phyloP scores from a whole-genome alignment of 495 filamentous ascomycete genomes.

The Rhizodiscina lignyota region DNA sequence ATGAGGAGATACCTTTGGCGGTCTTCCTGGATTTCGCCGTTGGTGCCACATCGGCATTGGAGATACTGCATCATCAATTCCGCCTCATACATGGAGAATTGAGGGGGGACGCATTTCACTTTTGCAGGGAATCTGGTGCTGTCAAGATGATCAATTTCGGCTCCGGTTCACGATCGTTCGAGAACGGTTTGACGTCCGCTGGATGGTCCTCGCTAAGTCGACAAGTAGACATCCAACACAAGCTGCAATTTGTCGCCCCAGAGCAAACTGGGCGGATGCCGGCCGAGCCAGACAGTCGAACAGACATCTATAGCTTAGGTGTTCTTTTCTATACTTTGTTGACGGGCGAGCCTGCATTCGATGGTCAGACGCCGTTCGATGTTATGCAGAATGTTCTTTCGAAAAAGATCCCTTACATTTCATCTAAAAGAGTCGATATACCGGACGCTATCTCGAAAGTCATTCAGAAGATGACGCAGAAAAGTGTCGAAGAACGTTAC shows the following conservation, averaged over 20 bases:
- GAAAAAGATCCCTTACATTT: constrained; percentile 56
- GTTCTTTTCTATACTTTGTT: constrained; percentile 77
- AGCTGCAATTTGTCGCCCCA: constrained; percentile 73
- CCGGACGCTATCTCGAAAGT: constrained; percentile 66
- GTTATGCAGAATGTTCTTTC: constrained; percentile 75
- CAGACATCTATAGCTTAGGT: constrained; percentile 79
- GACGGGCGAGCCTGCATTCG: constrained; percentile 59
- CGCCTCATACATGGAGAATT: constrained; percentile 77
- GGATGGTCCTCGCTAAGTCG: constrained; percentile 69
- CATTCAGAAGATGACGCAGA: constrained; percentile 80
- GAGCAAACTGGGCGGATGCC: constrained; percentile 86
- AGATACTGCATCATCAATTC: constrained; percentile 71
- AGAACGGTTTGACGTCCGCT: constrained; percentile 68
- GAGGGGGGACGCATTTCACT: constrained; percentile 76
- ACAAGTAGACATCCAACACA: constrained; percentile 66
- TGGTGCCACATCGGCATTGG: constrained; percentile 66
- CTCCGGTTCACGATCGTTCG: constrained; percentile 68
- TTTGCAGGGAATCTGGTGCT: constrained; percentile 42
- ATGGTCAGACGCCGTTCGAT: constrained; percentile 62
- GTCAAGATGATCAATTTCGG: constrained; percentile 75
- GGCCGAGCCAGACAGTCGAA: constrained; percentile 73
- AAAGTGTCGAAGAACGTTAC: constrained; percentile 69
- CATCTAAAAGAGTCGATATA: constrained; percentile 56
- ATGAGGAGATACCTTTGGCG: constrained; percentile 46
- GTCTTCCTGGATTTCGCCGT: constrained; percentile 79